Conservation (phyloP, 2,329 filamentous ascomycete species). For the Diaporthe vexans region DNA sequence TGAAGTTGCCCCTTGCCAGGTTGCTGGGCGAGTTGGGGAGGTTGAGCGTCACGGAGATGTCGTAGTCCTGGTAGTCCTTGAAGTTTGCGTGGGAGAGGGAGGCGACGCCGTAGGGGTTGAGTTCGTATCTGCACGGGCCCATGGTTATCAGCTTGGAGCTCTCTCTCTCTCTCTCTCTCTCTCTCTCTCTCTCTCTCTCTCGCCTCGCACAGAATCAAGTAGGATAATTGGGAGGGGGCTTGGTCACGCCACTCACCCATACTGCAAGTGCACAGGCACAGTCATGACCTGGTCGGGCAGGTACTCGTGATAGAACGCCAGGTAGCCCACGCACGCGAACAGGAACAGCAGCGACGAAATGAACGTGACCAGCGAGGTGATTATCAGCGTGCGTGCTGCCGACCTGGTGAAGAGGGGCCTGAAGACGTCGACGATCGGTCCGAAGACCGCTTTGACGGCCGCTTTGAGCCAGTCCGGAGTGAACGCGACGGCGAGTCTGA, state of each 20-base stretch:
- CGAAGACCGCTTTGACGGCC: slow-evolving; percentile 40
- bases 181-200: no score
- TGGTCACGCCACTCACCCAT: slow-evolving; percentile 62
- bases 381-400: slow-evolving; percentile 64
- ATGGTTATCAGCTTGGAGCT: not conserved
- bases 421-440: slow-evolving; percentile 50
- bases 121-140: slow-evolving; percentile 55
- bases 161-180: no score
- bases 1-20: slow-evolving; percentile 88
- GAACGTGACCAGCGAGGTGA: slow-evolving; percentile 59
- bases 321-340: slow-evolving; percentile 63
- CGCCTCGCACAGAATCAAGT: no score
- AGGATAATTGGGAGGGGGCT: not conserved
- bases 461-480: not conserved
- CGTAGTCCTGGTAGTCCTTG: slow-evolving; percentile 83
- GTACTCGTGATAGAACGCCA: slow-evolving; percentile 69
- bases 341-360: slow-evolving; percentile 60
- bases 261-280: slow-evolving; percentile 69
- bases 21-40: slow-evolving; percentile 86
- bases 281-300: slow-evolving; percentile 68
- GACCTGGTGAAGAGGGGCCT: slow-evolving; percentile 54
- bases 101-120: slow-evolving; percentile 67
- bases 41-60: slow-evolving; percentile 80
- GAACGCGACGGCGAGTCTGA: slow-evolving; percentile 14
- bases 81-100: slow-evolving; percentile 65